phyloP scores from a whole-genome alignment of 139 green algal genomes.

The Chlorella sp. region DNA sequence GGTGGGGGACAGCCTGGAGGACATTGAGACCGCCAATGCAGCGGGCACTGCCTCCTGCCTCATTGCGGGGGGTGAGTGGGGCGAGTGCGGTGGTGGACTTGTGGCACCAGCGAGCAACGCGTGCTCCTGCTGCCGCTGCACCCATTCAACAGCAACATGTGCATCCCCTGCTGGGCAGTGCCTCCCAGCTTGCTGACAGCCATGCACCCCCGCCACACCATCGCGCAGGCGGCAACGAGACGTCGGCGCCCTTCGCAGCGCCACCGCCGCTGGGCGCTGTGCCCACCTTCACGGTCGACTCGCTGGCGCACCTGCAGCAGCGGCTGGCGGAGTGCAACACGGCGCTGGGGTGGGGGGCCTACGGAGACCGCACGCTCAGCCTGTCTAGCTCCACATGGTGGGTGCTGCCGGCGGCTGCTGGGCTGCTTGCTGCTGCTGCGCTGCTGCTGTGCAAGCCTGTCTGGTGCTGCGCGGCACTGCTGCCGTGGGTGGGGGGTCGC shows the following conservation, averaged over 20 bases:
- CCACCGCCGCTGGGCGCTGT: slow-evolving; percentile 59
- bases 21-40: slow-evolving; percentile 70
- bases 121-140: neutral
- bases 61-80: slow-evolving; percentile 43
- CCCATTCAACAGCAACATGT: too few relatives aligned
- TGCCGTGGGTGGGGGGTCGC: too few relatives aligned
- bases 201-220: neutral
- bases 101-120: too few relatives aligned
- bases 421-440: too few relatives aligned
- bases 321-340: slow-evolving; percentile 48
- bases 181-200: neutral
- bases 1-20: slow-evolving; percentile 70
- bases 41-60: slow-evolving; percentile 76
- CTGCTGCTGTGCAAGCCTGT: too few relatives aligned
- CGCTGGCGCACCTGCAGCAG: slow-evolving; percentile 56
- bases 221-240: slow-evolving; percentile 65
- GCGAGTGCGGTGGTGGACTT: neutral
- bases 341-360: slow-evolving; percentile 35
- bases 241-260: slow-evolving; percentile 31
- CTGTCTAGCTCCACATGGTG: neutral
- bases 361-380: neutral
- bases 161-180: too few relatives aligned
- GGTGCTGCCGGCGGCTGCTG: too few relatives aligned
- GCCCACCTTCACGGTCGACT: slow-evolving; percentile 69
- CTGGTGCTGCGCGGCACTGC: too few relatives aligned